Percentiles rank a stretch among this genome's conserved stretches.
Evolutionary conservation across 2,329 filamentous ascomycete genomes (phyloP).

Genomic region (Bipolaris oryzae): DNA sequence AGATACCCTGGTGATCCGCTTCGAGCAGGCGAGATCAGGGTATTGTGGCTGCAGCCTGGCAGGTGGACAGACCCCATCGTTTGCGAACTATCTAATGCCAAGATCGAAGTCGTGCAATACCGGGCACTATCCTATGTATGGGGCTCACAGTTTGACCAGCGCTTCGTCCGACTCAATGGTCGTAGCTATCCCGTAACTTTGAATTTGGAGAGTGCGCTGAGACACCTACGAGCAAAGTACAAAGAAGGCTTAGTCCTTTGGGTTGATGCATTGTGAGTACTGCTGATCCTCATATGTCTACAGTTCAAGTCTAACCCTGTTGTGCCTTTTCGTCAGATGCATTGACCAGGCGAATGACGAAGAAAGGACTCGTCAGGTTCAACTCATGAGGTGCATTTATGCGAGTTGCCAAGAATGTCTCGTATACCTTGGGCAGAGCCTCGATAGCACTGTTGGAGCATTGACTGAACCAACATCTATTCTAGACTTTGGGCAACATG

Average conservation of each 20-base stretch:
- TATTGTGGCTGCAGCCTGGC: slow-evolving; percentile 16
- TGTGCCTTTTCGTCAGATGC: slow-evolving; percentile 17
- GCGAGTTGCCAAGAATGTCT: slow-evolving; percentile 9
- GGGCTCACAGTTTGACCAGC: not conserved
- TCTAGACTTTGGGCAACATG: not conserved
- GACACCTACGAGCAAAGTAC: slow-evolving; percentile 14
- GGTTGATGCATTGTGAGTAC: slow-evolving; percentile 24
- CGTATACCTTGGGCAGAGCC: slow-evolving; percentile 20
- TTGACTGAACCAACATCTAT: not conserved
- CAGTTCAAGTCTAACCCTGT: not conserved
- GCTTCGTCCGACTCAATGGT: slow-evolving; percentile 9
- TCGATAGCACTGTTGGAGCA: not conserved
- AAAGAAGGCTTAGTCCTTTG: slow-evolving; percentile 13
- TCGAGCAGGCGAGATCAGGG: slow-evolving; percentile 3
- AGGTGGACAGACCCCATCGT: slow-evolving; percentile 17
- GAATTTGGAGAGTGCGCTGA: slow-evolving; percentile 22
- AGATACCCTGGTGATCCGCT: slow-evolving; percentile 1
- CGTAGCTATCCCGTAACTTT: slow-evolving; percentile 10
- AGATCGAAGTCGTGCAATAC: not conserved
- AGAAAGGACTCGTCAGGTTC: not conserved
- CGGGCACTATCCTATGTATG: not conserved
- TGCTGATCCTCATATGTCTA: not conserved
- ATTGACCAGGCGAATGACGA: not conserved
- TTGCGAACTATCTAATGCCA: slow-evolving; percentile 10
- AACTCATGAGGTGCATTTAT: not conserved